A percentile compares a stretch with the other conserved stretches of the same genome.
These are phyloP conservation scores for Xylaria acuta DNA, from an alignment of 495 filamentous ascomycete genomes.

Conservation along the genomic window DNA sequence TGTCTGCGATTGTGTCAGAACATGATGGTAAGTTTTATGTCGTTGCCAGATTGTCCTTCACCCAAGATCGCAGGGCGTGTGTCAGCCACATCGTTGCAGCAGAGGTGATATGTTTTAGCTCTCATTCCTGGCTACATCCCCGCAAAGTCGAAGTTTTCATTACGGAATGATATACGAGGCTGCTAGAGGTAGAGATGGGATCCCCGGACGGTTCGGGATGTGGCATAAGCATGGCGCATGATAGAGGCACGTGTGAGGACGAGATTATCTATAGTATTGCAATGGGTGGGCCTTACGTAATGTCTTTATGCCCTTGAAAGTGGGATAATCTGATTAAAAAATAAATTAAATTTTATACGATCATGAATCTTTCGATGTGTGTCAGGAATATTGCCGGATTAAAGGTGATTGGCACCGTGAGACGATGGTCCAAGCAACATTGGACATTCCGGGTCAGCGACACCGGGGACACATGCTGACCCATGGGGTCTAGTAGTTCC, in stretches of 20 bases:
- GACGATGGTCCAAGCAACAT: background rate
- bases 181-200: constrained; percentile 24
- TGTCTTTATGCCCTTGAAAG: constrained; percentile 4
- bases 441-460: background rate
- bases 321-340: constrained; percentile 14
- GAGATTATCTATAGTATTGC: constrained; percentile 7
- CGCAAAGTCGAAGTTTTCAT: constrained; percentile 21
- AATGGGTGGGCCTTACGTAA: background rate
- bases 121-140: constrained; percentile 15
- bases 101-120: constrained; percentile 7
- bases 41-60: background rate
- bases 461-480: too few species aligned
- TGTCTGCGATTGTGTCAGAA: background rate
- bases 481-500: background rate
- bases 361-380: background rate
- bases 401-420: background rate
- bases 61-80: background rate
- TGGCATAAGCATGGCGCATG: constrained; percentile 22
- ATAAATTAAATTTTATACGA: background rate
- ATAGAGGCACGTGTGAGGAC: constrained; percentile 21
- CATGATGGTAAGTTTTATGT: background rate
- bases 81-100: background rate
- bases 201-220: constrained; percentile 11
- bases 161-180: constrained; percentile 25
- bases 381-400: background rate